A percentile compares a stretch with the other conserved stretches of the same genome.
Conservation (phyloP, 202 grass and related monocot genomes). For the Zizania palustris region DNA sequence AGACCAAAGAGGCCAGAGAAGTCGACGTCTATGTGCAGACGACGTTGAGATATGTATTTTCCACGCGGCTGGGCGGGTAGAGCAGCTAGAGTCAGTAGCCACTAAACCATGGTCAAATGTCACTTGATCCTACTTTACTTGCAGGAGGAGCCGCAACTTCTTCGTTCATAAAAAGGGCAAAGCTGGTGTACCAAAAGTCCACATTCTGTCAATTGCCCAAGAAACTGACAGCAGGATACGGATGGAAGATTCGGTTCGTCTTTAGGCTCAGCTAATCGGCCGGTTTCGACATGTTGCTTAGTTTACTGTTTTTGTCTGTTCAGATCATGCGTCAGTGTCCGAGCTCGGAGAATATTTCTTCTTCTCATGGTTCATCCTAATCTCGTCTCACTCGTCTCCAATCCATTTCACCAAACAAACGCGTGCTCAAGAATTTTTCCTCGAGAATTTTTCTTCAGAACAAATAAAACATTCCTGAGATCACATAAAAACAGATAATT, state of each 20-base stretch:
- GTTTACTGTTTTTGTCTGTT: neutral
- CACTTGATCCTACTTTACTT: neutral
- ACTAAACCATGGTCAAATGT: neutral
- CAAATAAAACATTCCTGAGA: neutral
- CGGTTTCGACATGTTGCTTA: neutral
- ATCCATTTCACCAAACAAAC: too few species aligned
- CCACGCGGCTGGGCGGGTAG: neutral
- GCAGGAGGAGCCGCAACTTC: neutral
- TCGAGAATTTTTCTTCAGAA: neutral
- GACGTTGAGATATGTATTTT: neutral
- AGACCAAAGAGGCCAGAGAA: too few species aligned
- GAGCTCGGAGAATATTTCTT: neutral
- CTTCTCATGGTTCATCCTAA: neutral
- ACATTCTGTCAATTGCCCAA: neutral
- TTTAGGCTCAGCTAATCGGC: neutral
- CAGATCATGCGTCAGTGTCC: neutral
- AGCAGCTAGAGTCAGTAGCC: neutral
- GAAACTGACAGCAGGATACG: neutral
- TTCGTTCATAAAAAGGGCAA: neutral
- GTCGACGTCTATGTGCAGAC: too few species aligned
- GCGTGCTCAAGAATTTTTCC: neutral
- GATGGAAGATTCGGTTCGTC: neutral
- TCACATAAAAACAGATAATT: neutral
- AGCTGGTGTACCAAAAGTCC: neutral
- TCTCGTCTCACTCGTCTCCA: too few species aligned